Evolutionary conservation across 306 rosid species (phyloP), one percentile per base, ranked within the genome.

Genomic region (Sesbania bispinosa): DNA sequence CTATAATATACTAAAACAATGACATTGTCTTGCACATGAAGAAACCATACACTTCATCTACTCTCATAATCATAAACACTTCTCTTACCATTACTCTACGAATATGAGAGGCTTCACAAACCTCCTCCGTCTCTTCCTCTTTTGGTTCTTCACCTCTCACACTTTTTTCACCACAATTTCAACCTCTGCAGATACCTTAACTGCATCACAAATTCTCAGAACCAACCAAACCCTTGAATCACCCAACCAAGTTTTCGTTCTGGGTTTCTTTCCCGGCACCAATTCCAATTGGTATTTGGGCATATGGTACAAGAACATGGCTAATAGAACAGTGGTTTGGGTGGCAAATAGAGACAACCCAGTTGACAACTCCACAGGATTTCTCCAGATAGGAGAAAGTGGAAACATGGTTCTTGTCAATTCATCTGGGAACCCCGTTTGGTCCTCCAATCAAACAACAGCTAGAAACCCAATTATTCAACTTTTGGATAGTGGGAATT

Each of bases 301-400:
- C 11, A 73, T 87, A 7, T 62, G 96, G 88, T 89, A 89, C 82
- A 73, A 76, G 59, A 77, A 78, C 14, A 78, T 76, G 1, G 8
- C 7, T 0, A 10, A 2, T 0, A 20, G 0, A 55, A 76, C 90
- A 8, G 23, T 61, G 8, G 93, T 84, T 23, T 89, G 96, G 96
- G 86, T 85, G 0, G 96, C 96, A 8, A 89, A 89, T 79, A 82
- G 88, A 77, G 93, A 85, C 80, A 20, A 1, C 30, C 89, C 96
- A 4, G 74, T 87, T 5, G 8, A 47, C 2, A 80, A 74, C 24
- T 38, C 89, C 11, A n/a, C 69, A 0, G 87, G 76, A 1, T 73
- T 55, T 38, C 83, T 87, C 77, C 60, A 19, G 30, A 60, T 89
- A 35, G 82, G 79, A 10, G 42, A 64, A 4, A 50, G 8, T 0